Percentiles rank a stretch among this genome's conserved stretches.
Evolutionary conservation across 2,329 filamentous ascomycete species (phyloP).

Genomic region (Aspergillus ruber): DNA sequence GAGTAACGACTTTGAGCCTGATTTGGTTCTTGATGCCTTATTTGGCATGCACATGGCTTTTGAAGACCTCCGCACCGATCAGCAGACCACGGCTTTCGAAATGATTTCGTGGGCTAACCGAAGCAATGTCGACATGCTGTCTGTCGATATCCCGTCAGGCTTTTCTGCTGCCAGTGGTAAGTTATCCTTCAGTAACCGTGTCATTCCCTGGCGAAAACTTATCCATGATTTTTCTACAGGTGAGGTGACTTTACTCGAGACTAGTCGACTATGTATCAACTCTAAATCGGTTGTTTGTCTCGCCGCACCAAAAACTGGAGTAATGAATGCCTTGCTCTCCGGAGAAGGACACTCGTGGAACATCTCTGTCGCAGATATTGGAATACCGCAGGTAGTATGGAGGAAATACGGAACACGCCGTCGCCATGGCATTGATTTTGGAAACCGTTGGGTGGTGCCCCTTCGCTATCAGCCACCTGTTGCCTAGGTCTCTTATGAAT

Average conservation of each 20-base stretch:
- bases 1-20: constrained; percentile 58
- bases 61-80: constrained; percentile 74
- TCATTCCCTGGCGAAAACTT: constrained; percentile 3
- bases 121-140: constrained; percentile 72
- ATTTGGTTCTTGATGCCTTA: constrained; percentile 81
- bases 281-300: constrained; percentile 78
- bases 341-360: constrained; percentile 60
- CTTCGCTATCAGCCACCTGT: constrained; percentile 44
- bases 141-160: constrained; percentile 86
- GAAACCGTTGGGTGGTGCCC: constrained; percentile 74
- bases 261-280: constrained; percentile 69
- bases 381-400: constrained; percentile 75
- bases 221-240: constrained; percentile 29
- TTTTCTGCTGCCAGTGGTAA: constrained; percentile 72
- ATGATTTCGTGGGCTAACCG: constrained; percentile 93
- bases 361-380: constrained; percentile 79
- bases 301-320: constrained; percentile 77
- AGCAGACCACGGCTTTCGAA: constrained; percentile 78
- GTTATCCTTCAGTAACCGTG: constrained; percentile 39
- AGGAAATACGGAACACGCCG: constrained; percentile 75
- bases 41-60: constrained; percentile 83
- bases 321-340: constrained; percentile 68
- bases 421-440: constrained; percentile 81
- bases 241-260: constrained; percentile 57
- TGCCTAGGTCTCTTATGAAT: constrained; percentile 8